A percentile compares a stretch with the other conserved stretches of the same genome.
Evolutionary conservation across 768 basidiomycete genomes (phyloP).

Genomic region (Royoungia palumana): DNA sequence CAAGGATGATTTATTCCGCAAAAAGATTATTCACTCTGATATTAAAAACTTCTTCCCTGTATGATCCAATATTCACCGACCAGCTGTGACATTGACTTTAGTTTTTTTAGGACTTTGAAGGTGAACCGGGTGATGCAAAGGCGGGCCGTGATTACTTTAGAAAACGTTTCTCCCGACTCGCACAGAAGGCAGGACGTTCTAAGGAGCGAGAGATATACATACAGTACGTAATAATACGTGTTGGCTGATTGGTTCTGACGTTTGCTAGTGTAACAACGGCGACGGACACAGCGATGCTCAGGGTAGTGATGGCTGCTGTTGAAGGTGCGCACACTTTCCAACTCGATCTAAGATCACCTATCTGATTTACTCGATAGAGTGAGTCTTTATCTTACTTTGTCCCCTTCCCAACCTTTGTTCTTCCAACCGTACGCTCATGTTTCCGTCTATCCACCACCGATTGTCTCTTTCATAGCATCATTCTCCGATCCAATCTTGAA

Average conservation of each 20-base stretch:
- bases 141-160: constrained; percentile 90
- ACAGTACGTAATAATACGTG: constrained; percentile 58
- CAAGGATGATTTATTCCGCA: constrained; percentile 90
- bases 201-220: constrained; percentile 91
- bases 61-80: constrained; percentile 16
- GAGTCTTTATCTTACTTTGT: constrained; percentile 42
- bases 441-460: constrained; percentile 13
- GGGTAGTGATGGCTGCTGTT: constrained; percentile 93
- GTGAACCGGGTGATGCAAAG: constrained; percentile 64
- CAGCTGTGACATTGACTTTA: not conserved
- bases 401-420: constrained; percentile 17
- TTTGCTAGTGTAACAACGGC: constrained; percentile 74
- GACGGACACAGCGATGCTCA: constrained; percentile 82
- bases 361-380: constrained; percentile 49
- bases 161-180: constrained; percentile 74
- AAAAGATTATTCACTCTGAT: constrained; percentile 76
- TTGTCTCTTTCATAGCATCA: constrained; percentile 29
- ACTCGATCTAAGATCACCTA: not conserved
- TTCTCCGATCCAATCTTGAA: constrained; percentile 37
- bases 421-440: constrained; percentile 28
- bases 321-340: constrained; percentile 60
- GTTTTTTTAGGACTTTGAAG: constrained; percentile 72
- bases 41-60: constrained; percentile 91
- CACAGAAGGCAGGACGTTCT: constrained; percentile 79
- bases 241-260: constrained; percentile 8